Conservation (phyloP, 129 eudicot species). For the Arctium lappa region DNA sequence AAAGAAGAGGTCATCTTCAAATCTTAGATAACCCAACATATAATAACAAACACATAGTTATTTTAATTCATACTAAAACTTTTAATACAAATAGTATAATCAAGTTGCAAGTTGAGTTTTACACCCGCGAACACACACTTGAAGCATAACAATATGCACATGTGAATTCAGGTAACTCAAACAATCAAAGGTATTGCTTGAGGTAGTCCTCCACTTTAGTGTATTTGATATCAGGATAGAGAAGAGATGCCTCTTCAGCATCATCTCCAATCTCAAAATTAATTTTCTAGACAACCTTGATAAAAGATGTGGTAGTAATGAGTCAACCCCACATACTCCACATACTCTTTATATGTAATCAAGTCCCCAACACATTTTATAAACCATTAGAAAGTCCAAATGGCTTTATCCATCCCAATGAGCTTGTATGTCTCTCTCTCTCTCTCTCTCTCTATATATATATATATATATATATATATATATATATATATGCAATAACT, state of each 20-base stretch:
- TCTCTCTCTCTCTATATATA: too few relatives aligned
- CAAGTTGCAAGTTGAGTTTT: too few relatives aligned
- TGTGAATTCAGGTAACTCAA: not conserved
- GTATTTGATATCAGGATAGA: constrained; percentile 45
- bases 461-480: too few relatives aligned
- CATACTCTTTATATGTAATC: constrained; percentile 27
- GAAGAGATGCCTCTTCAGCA: constrained; percentile 36
- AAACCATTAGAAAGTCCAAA: not conserved
- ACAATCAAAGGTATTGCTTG: constrained; percentile 30
- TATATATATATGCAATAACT: too few relatives aligned
- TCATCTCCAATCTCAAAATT: constrained; percentile 38
- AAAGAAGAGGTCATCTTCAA: too few relatives aligned
- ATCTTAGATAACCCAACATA: too few relatives aligned
- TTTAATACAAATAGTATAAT: too few relatives aligned
- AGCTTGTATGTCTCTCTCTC: too few relatives aligned
- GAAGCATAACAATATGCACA: not conserved
- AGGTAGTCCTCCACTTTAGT: constrained; percentile 33
- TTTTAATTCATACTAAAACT: too few relatives aligned
- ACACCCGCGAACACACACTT: too few relatives aligned
- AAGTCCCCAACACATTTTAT: not conserved
- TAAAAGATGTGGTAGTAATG: constrained; percentile 44
- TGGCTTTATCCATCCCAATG: not conserved
- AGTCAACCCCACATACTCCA: constrained; percentile 45
- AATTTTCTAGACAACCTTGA: constrained; percentile 49
- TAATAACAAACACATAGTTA: too few relatives aligned